A percentile compares a stretch with the other conserved stretches of the same genome.
These are phyloP conservation scores for Physcomitrellopsis africana DNA, from an alignment of 225 moss, liverwort and hornwort species.

Conservation along the genomic window DNA sequence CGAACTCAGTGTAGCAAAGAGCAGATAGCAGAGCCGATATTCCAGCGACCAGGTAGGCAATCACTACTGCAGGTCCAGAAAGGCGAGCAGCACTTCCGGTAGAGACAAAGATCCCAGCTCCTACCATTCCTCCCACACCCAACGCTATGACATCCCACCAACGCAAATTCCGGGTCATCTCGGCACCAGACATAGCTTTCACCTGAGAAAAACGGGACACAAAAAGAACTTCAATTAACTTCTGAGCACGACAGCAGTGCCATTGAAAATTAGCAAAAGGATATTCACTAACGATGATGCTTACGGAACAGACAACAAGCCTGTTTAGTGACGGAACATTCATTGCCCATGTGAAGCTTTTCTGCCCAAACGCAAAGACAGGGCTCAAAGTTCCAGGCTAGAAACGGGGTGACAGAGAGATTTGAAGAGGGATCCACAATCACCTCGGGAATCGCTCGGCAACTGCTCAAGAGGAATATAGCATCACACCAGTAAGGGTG, in stretches of 20 bases:
- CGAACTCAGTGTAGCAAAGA: constrained; percentile 93
- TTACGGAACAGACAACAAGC: background rate
- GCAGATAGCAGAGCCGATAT: constrained; percentile 87
- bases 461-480: background rate
- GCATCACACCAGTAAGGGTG: background rate
- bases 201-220: constrained; percentile 28
- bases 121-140: constrained; percentile 97
- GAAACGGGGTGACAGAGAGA: background rate
- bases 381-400: constrained; percentile 5
- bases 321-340: too few species aligned
- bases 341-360: constrained; percentile 1
- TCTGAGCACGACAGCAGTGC: background rate
- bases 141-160: constrained; percentile 92
- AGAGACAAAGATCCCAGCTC: constrained; percentile 91
- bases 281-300: background rate
- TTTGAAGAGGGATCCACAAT: background rate
- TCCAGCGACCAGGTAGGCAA: constrained; percentile 87
- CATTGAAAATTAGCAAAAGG: too few species aligned
- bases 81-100: constrained; percentile 80
- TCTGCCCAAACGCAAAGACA: background rate
- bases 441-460: constrained; percentile 33
- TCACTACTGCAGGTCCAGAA: constrained; percentile 77
- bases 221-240: background rate
- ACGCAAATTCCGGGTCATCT: constrained; percentile 75
- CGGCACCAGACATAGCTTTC: constrained; percentile 62